A percentile compares a stretch with the other conserved stretches of the same genome.
Evolutionary conservation across 2,329 filamentous ascomycete species (phyloP).

Genomic region (Fusarium marasasianum): DNA sequence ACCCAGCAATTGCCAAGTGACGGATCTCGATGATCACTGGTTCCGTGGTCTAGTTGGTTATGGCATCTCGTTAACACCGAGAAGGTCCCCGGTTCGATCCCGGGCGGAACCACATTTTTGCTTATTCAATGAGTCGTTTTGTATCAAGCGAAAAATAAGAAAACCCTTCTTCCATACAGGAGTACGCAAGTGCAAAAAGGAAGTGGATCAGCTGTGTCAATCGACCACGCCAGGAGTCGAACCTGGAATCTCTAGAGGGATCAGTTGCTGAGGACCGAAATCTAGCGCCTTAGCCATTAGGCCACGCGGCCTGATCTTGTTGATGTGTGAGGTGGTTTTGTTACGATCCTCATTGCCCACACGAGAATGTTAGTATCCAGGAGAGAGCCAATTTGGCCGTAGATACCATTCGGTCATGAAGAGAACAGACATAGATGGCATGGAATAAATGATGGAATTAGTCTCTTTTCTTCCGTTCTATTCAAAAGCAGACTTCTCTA

Average conservation of each 20-base stretch:
- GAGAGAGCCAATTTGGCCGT: not conserved
- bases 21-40: not conserved
- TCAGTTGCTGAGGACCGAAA: not conserved
- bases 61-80: conserved; percentile 28
- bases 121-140: not conserved
- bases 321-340: not conserved
- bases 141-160: not conserved
- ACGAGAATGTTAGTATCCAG: not conserved
- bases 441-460: not conserved
- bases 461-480: not conserved
- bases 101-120: conserved; percentile 23
- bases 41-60: conserved; percentile 27
- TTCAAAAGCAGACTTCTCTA: not conserved
- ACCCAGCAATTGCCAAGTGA: not conserved
- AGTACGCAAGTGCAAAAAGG: not conserved
- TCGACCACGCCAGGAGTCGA: conserved; percentile 9
- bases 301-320: not conserved
- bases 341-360: not conserved
- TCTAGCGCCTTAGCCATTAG: not conserved
- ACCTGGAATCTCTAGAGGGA: conserved; percentile 24
- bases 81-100: conserved; percentile 24
- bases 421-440: not conserved
- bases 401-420: not conserved
- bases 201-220: not conserved
- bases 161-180: no score